Base-by-base conservation (phyloP, 768 basidiomycete genomes). In the Leccinum disarticulatum region DNA sequence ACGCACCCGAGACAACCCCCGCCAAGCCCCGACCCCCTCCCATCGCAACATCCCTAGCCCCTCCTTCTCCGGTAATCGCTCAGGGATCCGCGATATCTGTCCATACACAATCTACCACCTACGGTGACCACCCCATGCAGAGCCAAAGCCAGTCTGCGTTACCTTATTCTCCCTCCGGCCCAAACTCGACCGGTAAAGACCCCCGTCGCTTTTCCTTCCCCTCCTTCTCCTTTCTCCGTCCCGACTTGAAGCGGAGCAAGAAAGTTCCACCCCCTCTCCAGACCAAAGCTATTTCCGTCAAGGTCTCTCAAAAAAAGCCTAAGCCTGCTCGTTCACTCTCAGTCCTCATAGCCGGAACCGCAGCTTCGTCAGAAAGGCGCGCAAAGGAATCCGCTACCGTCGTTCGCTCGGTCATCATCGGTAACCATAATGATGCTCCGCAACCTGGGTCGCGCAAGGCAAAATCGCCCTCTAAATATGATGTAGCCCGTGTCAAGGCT, bases 401-500 rank as follows among this genome's bases (percentile, higher is more conserved):
- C 48, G 76, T 90, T 43, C 87, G 87, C 55, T 78, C 84, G 9
- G 77, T 92, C 63, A 93, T 93, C 62, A 72, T 90, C 61, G 91
- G 90, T 2, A 77, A 78, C 25, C 61, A 75, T 49, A 64, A 77
- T 48, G 61, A 64, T 57, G 59, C 61, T 25, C 62, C 66, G 3
- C 57, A 72, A 4, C 65, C 75, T 19, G 77, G 79, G 27, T 61
- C 63, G 48, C 71, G 72, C 57, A 77, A 81, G 57, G 73, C 79
- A 10, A 74, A 76, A 53, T 63, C 75, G 5, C 61, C 77, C 11
- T 80, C 83, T 35, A 80, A 77, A 60, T 77, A 82, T 11, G 82
- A 86, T 61, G 60, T 91, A 25, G 80, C 75, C 64, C 87, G 85
- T 65, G 78, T 90, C 66, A 92, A 90, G 71, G 75, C 84, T 2